These are phyloP conservation scores for Arctium lappa DNA, from an alignment of 129 eudicot genomes.

Conservation along the genomic window DNA sequence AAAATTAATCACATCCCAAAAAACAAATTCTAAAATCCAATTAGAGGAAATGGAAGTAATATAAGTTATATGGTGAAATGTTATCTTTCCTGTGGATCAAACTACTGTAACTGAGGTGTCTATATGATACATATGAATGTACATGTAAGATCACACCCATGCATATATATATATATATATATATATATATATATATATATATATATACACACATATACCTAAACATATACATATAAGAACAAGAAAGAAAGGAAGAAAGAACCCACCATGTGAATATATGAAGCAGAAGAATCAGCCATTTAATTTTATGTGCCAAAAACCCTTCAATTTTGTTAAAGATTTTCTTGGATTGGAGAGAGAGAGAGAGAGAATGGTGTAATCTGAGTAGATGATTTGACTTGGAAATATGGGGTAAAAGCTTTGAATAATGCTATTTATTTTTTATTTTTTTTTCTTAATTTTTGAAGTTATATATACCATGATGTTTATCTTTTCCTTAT, in stretches of 20 bases:
- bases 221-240: not conserved
- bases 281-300: slow-evolving; percentile 58
- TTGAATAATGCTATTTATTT: not conserved
- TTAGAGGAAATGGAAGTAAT: too few relatives aligned
- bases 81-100: too few relatives aligned
- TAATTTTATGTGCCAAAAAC: not conserved
- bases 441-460: too few relatives aligned
- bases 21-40: too few relatives aligned
- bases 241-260: not conserved
- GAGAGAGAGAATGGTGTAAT: slow-evolving; percentile 4
- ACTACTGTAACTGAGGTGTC: too few relatives aligned
- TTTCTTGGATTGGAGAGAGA: slow-evolving; percentile 3
- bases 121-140: too few relatives aligned
- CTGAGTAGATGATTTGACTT: slow-evolving; percentile 18
- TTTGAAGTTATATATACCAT: not conserved
- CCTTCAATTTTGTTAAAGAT: not conserved
- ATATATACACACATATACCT: too few relatives aligned
- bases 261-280: slow-evolving; percentile 61
- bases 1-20: too few relatives aligned
- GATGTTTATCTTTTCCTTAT: not conserved
- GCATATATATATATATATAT: not conserved
- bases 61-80: too few relatives aligned
- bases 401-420: not conserved
- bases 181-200: not conserved
- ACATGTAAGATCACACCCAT: slow-evolving; percentile 7